phyloP scores from a whole-genome alignment of 768 basidiomycete genomes.

The Lentinula guzmanii region DNA sequence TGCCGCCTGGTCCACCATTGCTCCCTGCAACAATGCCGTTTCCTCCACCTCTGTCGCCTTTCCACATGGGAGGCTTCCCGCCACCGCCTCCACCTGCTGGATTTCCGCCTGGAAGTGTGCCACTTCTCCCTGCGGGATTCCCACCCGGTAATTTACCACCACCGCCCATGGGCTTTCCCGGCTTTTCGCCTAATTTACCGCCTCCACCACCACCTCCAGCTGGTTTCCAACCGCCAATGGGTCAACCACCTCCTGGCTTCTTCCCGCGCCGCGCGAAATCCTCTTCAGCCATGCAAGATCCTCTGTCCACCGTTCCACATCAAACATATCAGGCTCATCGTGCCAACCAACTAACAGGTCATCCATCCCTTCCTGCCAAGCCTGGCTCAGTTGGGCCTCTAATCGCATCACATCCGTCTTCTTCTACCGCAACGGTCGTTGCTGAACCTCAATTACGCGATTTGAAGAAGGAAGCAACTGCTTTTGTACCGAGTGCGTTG shows the following conservation, averaged over 20 bases:
- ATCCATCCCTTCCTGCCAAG: constrained; percentile 40
- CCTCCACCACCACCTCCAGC: constrained; percentile 26
- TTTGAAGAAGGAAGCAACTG: constrained; percentile 90
- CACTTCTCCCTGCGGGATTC: constrained; percentile 18
- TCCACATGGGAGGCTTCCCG: constrained; percentile 23
- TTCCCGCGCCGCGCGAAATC: constrained; percentile 51
- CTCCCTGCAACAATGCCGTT: constrained; percentile 3
- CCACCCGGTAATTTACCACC: constrained; percentile 19
- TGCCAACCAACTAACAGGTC: constrained; percentile 30
- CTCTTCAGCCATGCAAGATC: constrained; percentile 60
- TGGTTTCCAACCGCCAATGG: constrained; percentile 16
- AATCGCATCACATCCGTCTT: constrained; percentile 12
- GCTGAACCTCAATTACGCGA: constrained; percentile 88
- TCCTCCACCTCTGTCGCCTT: constrained; percentile 16
- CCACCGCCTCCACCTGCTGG: constrained; percentile 17
- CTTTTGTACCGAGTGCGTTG: constrained; percentile 80
- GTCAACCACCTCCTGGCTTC: constrained; percentile 44
- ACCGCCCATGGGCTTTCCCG: constrained; percentile 17
- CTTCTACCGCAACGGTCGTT: constrained; percentile 52
- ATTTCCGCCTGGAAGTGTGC: constrained; percentile 9
- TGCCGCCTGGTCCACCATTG: constrained; percentile 9
- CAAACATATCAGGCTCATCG: constrained; percentile 75
- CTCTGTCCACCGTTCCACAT: constrained; percentile 68
- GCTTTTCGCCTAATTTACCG: constrained; percentile 11
- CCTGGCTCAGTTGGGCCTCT: constrained; percentile 15